Base-by-base conservation (phyloP, 192 early-diverging fungal species). In the Pilaira anomala region DNA sequence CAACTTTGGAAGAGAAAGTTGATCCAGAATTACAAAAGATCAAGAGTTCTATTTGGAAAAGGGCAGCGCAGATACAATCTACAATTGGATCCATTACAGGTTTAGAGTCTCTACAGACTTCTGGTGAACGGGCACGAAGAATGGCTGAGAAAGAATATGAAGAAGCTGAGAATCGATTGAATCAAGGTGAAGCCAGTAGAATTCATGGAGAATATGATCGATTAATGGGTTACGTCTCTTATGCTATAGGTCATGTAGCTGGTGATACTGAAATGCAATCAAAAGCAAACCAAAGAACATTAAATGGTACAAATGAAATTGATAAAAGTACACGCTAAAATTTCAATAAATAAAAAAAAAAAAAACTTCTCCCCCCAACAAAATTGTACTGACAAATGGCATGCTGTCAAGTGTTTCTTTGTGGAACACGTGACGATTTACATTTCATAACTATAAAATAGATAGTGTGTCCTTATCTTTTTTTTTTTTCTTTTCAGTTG, bases 141-240 rank as follows among this genome's bases (percentile, higher is more conserved):
- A 45, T 48, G 40, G 55, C 48, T n/a, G 41, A 66, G 14, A 40
- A 41, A 16, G 21, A 24, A 18, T 66, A 57, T 21, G 41, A 45
- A 60, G 49, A 60, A 12, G 68, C 68, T 26, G 48, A 63, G 19
- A 25, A 45, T n/a, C 22, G 24, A 41, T 25, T 48, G 16, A 22
- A 59, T 4, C 36, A 24, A 30, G 48, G 55, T 6, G 62, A 50
- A 45, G 54, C 68, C 18, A 70, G 68, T 46, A 55, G 62, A 50
- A 33, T 63, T n/a, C 62, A 63, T 60, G 68, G 68, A 2, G 62
- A 70, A 60, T 70, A 64, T 24, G 60, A 70, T 45, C 62, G 68
- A 16, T 40, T 41, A 11, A 64, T 70, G 61, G 68, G 68, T 2
- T 24, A 41, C 3, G 29, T 64, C 0, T 46, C 40, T 25, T 44